Base-by-base conservation (phyloP, 768 basidiomycete species). In the Plicaturopsis crispa region DNA sequence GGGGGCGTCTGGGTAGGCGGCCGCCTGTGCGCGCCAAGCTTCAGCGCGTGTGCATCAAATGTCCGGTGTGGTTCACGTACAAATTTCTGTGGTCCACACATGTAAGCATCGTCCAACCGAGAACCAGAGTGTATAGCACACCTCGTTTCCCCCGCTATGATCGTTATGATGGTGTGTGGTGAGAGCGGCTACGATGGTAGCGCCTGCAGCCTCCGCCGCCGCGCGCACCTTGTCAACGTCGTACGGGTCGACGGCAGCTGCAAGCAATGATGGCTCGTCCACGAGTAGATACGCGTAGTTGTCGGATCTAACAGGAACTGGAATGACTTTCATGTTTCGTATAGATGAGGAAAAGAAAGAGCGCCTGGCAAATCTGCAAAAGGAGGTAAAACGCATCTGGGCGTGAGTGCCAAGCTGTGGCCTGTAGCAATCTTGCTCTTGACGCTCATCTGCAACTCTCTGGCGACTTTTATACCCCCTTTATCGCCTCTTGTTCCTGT, bases 81-180 rank as follows among this genome's bases (percentile, higher is more conserved):
- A 31, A n/a, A 33, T 18, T 8, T 24, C 39, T 26, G 36, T 31
- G 32, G 35, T 39, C 24, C 34, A 16, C 31, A 67, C 74, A 43
- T 49, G 79, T 77, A 48, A 79, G 78, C 23, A 65, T 69, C 72
- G 73, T 39, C 22, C 33, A 43, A 33, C 43, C 31, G 34, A 30
- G 31, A 37, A 38, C 33, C 38, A 24, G 33, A 33, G 31, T 40
- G 19, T 22, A 24, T 24, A 33, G 40, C 62, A 44, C 23, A 88
- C 87, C 64, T 78, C 55, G 59, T 93, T 94, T 23, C 91, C 91
- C 14, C 87, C 88, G 47, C 80, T 82, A 56, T 92, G 91, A 63
- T 97, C 93, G 46, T 69, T 51, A 57, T 96, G 93, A 58, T 92
- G 89, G 60, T 96, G 94, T 2, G 94, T 98, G 10, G 90, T 96